Conservation (phyloP, 192 early-diverging fungal genomes). For the Powellomyces hirtus region DNA sequence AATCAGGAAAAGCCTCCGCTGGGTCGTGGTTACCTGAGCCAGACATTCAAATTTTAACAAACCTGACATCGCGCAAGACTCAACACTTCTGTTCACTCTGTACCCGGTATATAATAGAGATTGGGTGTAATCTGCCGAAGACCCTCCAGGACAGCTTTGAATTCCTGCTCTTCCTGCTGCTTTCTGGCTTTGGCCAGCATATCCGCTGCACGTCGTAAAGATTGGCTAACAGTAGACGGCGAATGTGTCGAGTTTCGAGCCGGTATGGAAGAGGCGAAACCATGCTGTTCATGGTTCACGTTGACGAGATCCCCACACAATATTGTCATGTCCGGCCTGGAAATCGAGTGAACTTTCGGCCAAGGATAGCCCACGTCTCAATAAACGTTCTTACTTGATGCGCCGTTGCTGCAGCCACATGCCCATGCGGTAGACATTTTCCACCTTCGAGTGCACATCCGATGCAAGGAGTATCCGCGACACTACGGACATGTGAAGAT, state of each 20-base stretch:
- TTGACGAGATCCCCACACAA: constrained; percentile 29
- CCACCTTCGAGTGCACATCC: constrained; percentile 29
- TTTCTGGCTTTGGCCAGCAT: constrained; percentile 1
- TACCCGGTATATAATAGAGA: constrained; percentile 26
- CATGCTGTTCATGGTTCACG: constrained; percentile 17
- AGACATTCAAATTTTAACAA: neutral
- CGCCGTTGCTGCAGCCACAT: constrained; percentile 13
- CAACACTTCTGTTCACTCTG: neutral
- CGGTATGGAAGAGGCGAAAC: constrained; percentile 2
- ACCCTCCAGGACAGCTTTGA: constrained; percentile 5
- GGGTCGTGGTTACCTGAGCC: constrained; percentile 29
- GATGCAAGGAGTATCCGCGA: constrained; percentile 12
- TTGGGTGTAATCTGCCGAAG: constrained; percentile 2
- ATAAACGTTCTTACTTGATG: constrained; percentile 22
- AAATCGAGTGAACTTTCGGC: too few relatives aligned
- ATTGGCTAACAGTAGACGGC: neutral
- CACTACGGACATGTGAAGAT: neutral
- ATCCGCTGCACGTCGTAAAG: constrained; percentile 6
- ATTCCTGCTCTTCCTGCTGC: constrained; percentile 23
- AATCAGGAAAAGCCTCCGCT: constrained; percentile 23
- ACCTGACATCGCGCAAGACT: too few relatives aligned
- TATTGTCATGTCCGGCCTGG: constrained; percentile 21
- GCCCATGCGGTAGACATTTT: constrained; percentile 24
- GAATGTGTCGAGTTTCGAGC: neutral
- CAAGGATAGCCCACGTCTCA: constrained; percentile 1